These are phyloP conservation scores for Poa pratensis DNA, from an alignment of 176 grass and related monocot genomes.

Conservation along the genomic window DNA sequence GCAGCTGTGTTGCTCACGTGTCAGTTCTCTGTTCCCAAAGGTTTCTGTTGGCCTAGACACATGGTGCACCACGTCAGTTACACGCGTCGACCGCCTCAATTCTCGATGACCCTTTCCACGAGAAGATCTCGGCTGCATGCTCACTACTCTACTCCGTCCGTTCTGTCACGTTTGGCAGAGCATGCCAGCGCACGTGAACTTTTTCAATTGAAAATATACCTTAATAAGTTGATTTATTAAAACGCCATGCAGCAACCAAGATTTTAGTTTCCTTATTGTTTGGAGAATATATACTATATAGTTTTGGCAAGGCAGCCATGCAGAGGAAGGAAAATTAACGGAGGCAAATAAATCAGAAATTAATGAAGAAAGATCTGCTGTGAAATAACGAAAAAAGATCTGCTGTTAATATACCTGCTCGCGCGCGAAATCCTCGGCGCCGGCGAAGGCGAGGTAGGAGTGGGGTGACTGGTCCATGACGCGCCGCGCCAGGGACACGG, in stretches of 20 bases:
- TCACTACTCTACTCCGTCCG: neutral
- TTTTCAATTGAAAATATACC: neutral
- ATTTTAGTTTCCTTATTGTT: neutral
- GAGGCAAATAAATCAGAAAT: neutral
- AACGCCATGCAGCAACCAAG: neutral
- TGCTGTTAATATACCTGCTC: constrained; percentile 52
- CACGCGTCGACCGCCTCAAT: neutral
- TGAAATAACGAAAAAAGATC: too few species aligned
- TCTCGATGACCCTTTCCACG: neutral
- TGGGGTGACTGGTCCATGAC: constrained; percentile 93
- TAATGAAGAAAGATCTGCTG: neutral
- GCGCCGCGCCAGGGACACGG: constrained; percentile 77
- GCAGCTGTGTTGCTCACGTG: too few species aligned
- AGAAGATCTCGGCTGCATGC: neutral
- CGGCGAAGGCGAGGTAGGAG: constrained; percentile 92
- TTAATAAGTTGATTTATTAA: constrained; percentile 2
- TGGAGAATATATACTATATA: neutral
- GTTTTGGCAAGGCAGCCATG: neutral
- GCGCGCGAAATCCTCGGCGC: constrained; percentile 88
- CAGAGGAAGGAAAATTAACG: neutral
- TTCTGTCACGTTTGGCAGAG: constrained; percentile 1
- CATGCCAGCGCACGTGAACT: neutral
- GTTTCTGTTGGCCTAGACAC: too few species aligned
- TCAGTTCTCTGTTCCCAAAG: too few species aligned
- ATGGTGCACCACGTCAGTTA: neutral